Percentiles rank a stretch among this genome's conserved stretches.
These are phyloP conservation scores for Penicillium daleae DNA, from an alignment of 495 filamentous ascomycete genomes.

Conservation along the genomic window DNA sequence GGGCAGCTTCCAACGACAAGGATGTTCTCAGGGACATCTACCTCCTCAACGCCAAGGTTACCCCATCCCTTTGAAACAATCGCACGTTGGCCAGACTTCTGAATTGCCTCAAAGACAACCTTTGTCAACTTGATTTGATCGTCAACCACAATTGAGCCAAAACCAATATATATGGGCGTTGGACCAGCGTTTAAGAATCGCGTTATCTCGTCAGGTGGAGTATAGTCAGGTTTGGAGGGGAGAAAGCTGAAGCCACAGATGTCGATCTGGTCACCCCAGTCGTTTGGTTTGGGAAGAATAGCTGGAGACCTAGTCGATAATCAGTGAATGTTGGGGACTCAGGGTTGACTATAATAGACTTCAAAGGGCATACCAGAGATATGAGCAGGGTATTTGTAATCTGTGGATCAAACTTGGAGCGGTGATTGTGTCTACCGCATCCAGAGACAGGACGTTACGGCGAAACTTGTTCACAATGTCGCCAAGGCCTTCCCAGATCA, in stretches of 20 bases:
- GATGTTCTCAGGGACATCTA: conserved; percentile 66
- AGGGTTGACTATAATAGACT: too few species aligned
- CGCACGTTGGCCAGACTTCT: conserved; percentile 67
- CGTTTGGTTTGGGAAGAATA: conserved; percentile 76
- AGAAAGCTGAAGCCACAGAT: conserved; percentile 79
- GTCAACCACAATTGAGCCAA: conserved; percentile 81
- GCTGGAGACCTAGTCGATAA: conserved; percentile 61
- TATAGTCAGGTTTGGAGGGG: conserved; percentile 64
- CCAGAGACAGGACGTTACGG: conserved; percentile 64
- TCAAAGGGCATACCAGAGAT: conserved; percentile 61
- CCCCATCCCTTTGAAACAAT: conserved; percentile 84
- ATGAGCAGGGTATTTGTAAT: conserved; percentile 74
- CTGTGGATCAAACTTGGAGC: conserved; percentile 67
- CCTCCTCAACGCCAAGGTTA: conserved; percentile 63
- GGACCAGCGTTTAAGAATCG: conserved; percentile 68
- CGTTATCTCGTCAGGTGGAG: conserved; percentile 62
- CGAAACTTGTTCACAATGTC: conserved; percentile 77
- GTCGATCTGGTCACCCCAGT: conserved; percentile 74
- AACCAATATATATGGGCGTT: conserved; percentile 79
- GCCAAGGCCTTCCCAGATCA: conserved; percentile 82
- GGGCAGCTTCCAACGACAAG: conserved; percentile 79
- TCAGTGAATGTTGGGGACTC: background rate
- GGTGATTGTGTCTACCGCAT: conserved; percentile 67
- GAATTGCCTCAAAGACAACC: conserved; percentile 70
- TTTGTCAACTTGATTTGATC: conserved; percentile 69